A percentile compares a stretch with the other conserved stretches of the same genome.
Evolutionary conservation across 805 yeast species (phyloP).

Genomic region (Torulaspora gathmanii): DNA sequence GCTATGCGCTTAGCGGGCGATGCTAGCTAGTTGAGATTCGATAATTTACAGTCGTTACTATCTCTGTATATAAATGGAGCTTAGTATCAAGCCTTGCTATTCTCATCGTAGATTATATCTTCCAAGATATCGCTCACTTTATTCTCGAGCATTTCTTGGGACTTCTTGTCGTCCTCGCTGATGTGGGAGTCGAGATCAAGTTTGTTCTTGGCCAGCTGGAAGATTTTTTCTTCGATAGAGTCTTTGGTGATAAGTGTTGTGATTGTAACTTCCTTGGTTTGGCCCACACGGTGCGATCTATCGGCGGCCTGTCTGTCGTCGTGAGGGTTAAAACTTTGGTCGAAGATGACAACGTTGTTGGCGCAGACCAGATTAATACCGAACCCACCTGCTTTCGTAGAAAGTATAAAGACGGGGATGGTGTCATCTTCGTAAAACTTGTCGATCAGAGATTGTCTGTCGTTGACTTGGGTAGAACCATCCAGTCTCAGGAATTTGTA

Average conservation of each 20-base stretch:
- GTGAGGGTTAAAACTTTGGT: constrained; percentile 94
- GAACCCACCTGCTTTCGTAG: constrained; percentile 98
- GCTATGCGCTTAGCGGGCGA: background rate
- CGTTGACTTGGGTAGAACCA: constrained; percentile 91
- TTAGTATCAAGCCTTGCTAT: constrained; percentile 2
- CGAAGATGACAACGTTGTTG: constrained; percentile 83
- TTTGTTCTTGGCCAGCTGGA: constrained; percentile 82
- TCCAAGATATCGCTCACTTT: constrained; percentile 48
- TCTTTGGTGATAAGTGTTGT: constrained; percentile 64
- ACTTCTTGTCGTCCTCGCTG: constrained; percentile 42
- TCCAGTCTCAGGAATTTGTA: constrained; percentile 80
- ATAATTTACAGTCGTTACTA: background rate
- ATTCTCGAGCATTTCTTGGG: constrained; percentile 44
- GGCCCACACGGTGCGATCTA: constrained; percentile 97
- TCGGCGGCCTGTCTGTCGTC: constrained; percentile 99
- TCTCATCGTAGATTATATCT: constrained; percentile 32
- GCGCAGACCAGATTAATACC: constrained; percentile 97
- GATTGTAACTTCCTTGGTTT: constrained; percentile 76
- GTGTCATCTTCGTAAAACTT: constrained; percentile 74
- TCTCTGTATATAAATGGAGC: background rate
- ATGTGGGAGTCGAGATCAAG: constrained; percentile 65
- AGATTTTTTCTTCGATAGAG: constrained; percentile 86
- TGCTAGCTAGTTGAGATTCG: background rate
- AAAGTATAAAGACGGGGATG: constrained; percentile 80
- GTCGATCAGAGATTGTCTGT: constrained; percentile 88